These are phyloP conservation scores for Lachancea cidri DNA, from an alignment of 805 yeast species.

Conservation along the genomic window DNA sequence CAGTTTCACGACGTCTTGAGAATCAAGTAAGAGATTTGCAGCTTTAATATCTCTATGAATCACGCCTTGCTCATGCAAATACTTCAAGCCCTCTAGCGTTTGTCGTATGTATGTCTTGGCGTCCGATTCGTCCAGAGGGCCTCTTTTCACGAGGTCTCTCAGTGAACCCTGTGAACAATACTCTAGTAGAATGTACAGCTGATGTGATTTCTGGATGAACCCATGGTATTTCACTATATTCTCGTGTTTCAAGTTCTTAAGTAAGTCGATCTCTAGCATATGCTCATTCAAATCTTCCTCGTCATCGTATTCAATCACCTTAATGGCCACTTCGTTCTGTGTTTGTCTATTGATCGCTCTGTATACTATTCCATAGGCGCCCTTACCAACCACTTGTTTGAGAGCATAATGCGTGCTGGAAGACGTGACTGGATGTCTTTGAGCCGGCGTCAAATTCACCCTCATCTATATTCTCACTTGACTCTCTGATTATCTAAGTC, in stretches of 20 bases:
- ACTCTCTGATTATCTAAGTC: background rate
- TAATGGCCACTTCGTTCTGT: slow-evolving; percentile 69
- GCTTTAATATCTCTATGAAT: slow-evolving; percentile 94
- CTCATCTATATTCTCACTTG: slow-evolving; percentile 7
- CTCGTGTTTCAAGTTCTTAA: slow-evolving; percentile 75
- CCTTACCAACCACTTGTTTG: slow-evolving; percentile 70
- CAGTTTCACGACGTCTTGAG: slow-evolving; percentile 69
- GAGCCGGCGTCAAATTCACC: slow-evolving; percentile 24
- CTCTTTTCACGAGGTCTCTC: slow-evolving; percentile 36
- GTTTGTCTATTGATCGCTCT: slow-evolving; percentile 64
- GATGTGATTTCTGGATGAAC: slow-evolving; percentile 63
- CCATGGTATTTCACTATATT: slow-evolving; percentile 93
- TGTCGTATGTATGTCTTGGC: slow-evolving; percentile 61
- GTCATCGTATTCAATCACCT: slow-evolving; percentile 64
- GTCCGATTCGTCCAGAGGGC: slow-evolving; percentile 54
- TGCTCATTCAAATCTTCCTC: slow-evolving; percentile 64
- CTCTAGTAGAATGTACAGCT: slow-evolving; percentile 71
- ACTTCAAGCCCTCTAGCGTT: slow-evolving; percentile 64
- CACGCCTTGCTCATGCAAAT: slow-evolving; percentile 69
- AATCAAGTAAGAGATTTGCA: slow-evolving; percentile 75
- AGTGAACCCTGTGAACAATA: slow-evolving; percentile 69
- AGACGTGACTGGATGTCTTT: slow-evolving; percentile 10
- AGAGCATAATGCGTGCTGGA: slow-evolving; percentile 39
- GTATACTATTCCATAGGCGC: slow-evolving; percentile 88
- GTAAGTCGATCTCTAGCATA: slow-evolving; percentile 62